A percentile compares a stretch with the other conserved stretches of the same genome.
Conservation (phyloP, 164 flowering plant genomes). For the Protea cynaroides region DNA sequence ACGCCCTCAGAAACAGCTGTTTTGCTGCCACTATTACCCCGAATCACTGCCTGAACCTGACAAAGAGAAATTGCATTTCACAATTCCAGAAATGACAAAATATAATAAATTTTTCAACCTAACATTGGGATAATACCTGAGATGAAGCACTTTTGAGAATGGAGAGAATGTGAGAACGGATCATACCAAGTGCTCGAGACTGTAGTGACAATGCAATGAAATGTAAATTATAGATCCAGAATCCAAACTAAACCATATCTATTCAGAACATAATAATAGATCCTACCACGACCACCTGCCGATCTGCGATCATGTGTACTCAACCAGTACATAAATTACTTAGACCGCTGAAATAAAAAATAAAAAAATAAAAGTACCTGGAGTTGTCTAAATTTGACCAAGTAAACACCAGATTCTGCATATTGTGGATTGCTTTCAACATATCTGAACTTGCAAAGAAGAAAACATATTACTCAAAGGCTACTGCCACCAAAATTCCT, state of each 20-base stretch:
- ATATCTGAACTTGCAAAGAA: constrained; percentile 45
- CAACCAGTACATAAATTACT: neutral
- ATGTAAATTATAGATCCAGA: neutral
- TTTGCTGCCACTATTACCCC: constrained; percentile 50
- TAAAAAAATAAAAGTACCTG: constrained; percentile 67
- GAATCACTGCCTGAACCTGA: constrained; percentile 73
- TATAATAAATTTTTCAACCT: neutral
- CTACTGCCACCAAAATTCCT: neutral
- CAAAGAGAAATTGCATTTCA: constrained; percentile 9
- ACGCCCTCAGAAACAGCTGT: constrained; percentile 77
- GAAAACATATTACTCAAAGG: constrained; percentile 3
- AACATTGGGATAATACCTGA: constrained; percentile 46
- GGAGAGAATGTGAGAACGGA: constrained; percentile 81
- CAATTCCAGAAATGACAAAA: neutral
- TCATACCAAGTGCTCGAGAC: constrained; percentile 93
- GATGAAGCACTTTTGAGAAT: constrained; percentile 82
- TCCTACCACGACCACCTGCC: neutral
- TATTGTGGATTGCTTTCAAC: constrained; percentile 92
- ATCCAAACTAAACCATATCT: neutral
- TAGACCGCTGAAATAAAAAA: neutral
- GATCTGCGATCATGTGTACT: neutral
- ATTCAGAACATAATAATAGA: constrained; percentile 1
- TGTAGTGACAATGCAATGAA: constrained; percentile 23
- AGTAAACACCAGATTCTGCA: constrained; percentile 92
- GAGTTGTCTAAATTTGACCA: constrained; percentile 87